Conservation (phyloP, 2,329 filamentous ascomycete genomes). For the Cordyceps javanica region DNA sequence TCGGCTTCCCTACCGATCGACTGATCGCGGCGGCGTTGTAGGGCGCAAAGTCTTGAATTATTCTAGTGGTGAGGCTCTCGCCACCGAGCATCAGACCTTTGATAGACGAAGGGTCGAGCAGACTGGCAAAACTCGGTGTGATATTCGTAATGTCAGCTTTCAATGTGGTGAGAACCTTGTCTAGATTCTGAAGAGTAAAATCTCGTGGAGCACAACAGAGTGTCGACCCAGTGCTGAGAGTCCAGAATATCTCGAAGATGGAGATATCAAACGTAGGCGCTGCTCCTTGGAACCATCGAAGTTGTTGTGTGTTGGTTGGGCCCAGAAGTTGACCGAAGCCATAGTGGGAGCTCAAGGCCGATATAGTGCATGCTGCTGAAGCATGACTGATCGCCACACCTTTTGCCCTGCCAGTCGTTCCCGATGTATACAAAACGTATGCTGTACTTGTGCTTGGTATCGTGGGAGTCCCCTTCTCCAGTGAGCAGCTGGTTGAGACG, state of each 20-base stretch:
- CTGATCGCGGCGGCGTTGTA: background rate
- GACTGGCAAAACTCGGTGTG: slow-evolving; percentile 30
- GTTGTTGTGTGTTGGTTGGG: too few relatives aligned
- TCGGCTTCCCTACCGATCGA: slow-evolving; percentile 9
- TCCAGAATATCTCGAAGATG: slow-evolving; percentile 77
- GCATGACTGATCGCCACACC: slow-evolving; percentile 26
- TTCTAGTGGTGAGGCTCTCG: slow-evolving; percentile 26
- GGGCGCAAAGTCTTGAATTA: slow-evolving; percentile 26
- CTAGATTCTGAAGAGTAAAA: slow-evolving; percentile 22
- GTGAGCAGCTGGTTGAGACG: too few relatives aligned
- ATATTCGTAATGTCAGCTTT: slow-evolving; percentile 32
- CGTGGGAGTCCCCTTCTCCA: too few relatives aligned
- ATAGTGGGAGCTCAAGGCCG: slow-evolving; percentile 20
- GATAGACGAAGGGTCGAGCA: slow-evolving; percentile 25
- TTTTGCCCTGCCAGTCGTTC: slow-evolving; percentile 29
- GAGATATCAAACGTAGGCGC: slow-evolving; percentile 62
- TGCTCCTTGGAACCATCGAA: slow-evolving; percentile 32
- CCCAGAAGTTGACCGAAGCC: background rate
- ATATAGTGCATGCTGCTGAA: slow-evolving; percentile 25
- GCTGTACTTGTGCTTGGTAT: slow-evolving; percentile 18
- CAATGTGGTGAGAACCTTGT: slow-evolving; percentile 20
- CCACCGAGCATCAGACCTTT: slow-evolving; percentile 26
- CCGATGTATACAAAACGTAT: slow-evolving; percentile 28
- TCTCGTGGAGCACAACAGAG: slow-evolving; percentile 27
- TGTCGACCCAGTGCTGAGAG: slow-evolving; percentile 51